phyloP scores from a whole-genome alignment of 805 yeast species.

The Kazachstania bromeliacearum region DNA sequence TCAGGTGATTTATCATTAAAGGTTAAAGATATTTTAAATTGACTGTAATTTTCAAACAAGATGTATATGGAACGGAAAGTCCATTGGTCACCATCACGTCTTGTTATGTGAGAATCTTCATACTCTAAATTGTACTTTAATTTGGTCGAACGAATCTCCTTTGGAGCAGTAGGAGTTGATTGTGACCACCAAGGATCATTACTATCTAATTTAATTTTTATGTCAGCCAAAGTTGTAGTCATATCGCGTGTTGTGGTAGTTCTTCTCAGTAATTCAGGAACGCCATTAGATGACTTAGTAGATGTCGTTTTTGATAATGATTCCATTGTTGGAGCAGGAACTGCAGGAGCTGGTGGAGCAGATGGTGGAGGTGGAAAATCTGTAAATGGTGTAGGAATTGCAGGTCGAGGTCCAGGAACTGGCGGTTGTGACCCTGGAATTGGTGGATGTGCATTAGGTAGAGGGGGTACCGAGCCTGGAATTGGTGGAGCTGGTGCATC shows the following conservation, averaged over 20 bases:
- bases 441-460: constrained; percentile 2
- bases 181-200: constrained; percentile 59
- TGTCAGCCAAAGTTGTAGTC: constrained; percentile 3
- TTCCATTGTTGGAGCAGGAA: constrained; percentile 4
- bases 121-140: constrained; percentile 43
- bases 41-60: constrained; percentile 64
- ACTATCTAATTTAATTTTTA: constrained; percentile 24
- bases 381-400: constrained; percentile 12
- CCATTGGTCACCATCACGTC: constrained; percentile 45
- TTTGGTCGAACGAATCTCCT: constrained; percentile 6
- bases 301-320: constrained; percentile 8
- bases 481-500: constrained; percentile 13
- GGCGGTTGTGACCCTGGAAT: constrained; percentile 2
- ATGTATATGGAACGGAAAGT: constrained; percentile 59
- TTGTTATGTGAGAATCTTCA: constrained; percentile 45
- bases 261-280: constrained; percentile 8
- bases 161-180: constrained; percentile 43
- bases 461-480: constrained; percentile 5
- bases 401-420: constrained; percentile 7
- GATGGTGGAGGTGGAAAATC: constrained; percentile 9
- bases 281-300: constrained; percentile 9
- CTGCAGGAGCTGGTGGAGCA: constrained; percentile 8
- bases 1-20: constrained; percentile 49
- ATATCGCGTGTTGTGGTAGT: constrained; percentile 11
- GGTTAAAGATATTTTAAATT: constrained; percentile 47